phyloP scores from a whole-genome alignment of 2,329 filamentous ascomycete genomes.

The Thielaviopsis euricoi region DNA sequence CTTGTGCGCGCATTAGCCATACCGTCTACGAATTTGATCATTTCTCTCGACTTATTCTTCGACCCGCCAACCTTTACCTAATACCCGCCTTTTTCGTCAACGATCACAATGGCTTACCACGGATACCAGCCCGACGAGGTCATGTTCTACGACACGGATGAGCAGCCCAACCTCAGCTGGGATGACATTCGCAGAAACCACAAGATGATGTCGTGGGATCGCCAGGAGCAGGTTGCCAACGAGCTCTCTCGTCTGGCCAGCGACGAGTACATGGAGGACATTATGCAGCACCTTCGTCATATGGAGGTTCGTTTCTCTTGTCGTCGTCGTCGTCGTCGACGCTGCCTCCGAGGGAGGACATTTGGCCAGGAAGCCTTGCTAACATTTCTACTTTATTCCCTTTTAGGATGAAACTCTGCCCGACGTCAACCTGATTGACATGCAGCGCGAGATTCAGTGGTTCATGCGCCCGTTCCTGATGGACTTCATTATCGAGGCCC shows the following conservation, averaged over 20 bases:
- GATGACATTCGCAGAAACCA: constrained; percentile 59
- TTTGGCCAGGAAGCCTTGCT: neutral
- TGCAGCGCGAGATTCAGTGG: constrained; percentile 98
- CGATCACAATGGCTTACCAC: constrained; percentile 29
- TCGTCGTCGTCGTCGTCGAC: too few relatives aligned
- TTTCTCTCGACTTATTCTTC: constrained; percentile 18
- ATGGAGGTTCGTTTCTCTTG: constrained; percentile 55
- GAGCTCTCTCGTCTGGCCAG: constrained; percentile 73
- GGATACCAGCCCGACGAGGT: constrained; percentile 23
- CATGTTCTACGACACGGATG: constrained; percentile 37
- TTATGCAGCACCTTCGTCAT: constrained; percentile 81
- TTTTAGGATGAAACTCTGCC: constrained; percentile 67
- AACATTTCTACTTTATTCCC: neutral
- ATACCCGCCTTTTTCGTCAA: constrained; percentile 2
- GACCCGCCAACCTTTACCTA: neutral
- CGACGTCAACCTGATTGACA: constrained; percentile 95
- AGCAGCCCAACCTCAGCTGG: constrained; percentile 33
- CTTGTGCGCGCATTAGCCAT: constrained; percentile 16
- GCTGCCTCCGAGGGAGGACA: too few relatives aligned
- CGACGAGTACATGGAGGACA: constrained; percentile 87
- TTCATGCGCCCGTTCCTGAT: constrained; percentile 98
- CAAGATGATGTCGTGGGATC: constrained; percentile 62
- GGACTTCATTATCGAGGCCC: constrained; percentile 94
- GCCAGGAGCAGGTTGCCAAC: constrained; percentile 75
- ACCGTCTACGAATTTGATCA: constrained; percentile 13